phyloP scores from a whole-genome alignment of 2,329 filamentous ascomycete species.

The Niveomyces coronatus region DNA sequence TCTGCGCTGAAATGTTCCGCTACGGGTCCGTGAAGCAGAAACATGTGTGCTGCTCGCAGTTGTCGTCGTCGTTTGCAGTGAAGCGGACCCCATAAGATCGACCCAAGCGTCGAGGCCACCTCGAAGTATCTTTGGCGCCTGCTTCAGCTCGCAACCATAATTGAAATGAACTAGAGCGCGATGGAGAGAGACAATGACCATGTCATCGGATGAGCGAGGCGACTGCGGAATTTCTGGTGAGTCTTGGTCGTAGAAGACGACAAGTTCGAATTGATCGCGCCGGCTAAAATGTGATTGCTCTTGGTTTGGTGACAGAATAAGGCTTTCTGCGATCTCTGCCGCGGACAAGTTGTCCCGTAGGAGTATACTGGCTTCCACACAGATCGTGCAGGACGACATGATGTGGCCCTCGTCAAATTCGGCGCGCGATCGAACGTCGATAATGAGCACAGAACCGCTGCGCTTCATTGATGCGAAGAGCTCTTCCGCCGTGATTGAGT shows the following conservation, averaged over 20 bases:
- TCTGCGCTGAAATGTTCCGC: constrained; percentile 23
- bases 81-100: constrained; percentile 64
- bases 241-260: constrained; percentile 82
- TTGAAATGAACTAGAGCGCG: constrained; percentile 79
- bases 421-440: constrained; percentile 73
- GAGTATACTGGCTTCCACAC: constrained; percentile 71
- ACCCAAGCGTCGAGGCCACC: constrained; percentile 84
- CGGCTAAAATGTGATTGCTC: constrained; percentile 67
- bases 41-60: constrained; percentile 7
- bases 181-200: constrained; percentile 60
- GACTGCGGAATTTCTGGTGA: constrained; percentile 39
- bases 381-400: constrained; percentile 72
- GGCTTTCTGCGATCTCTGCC: constrained; percentile 52
- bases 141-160: constrained; percentile 61
- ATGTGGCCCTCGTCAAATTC: constrained; percentile 87
- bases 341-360: constrained; percentile 57
- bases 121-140: constrained; percentile 63
- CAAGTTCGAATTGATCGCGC: constrained; percentile 67
- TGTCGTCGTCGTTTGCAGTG: constrained; percentile 40
- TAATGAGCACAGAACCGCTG: constrained; percentile 57
- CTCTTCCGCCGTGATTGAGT: constrained; percentile 55
- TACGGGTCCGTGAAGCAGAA: constrained; percentile 20
- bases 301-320: constrained; percentile 60
- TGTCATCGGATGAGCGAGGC: constrained; percentile 29
- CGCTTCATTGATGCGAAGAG: constrained; percentile 59